phyloP scores from a whole-genome alignment of 2,329 filamentous ascomycete genomes.

The Talaromyces albobiverticillius region DNA sequence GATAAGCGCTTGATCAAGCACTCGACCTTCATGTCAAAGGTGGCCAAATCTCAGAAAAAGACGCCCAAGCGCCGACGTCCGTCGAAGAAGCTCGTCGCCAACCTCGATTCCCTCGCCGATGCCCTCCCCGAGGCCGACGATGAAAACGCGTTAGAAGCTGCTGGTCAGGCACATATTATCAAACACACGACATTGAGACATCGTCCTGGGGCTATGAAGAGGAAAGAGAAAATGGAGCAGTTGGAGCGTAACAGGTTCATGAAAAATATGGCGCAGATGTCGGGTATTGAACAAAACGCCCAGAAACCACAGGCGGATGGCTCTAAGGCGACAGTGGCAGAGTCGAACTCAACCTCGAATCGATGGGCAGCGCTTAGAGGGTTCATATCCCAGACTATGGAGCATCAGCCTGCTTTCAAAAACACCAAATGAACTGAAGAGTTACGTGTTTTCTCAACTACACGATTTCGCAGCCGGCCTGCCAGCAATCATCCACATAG shows the following conservation, averaged over 20 bases:
- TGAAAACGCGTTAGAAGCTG: conserved; percentile 45
- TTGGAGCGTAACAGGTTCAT: conserved; percentile 82
- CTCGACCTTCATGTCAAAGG: conserved; percentile 72
- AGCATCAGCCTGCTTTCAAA: conserved; percentile 77
- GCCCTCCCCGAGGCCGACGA: conserved; percentile 67
- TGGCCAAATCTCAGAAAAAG: conserved; percentile 61
- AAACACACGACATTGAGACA: conserved; percentile 71
- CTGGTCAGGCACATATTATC: conserved; percentile 64
- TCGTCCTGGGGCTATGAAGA: conserved; percentile 75
- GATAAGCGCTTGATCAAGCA: conserved; percentile 83
- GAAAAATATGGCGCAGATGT: conserved; percentile 75
- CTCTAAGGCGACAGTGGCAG: conserved; percentile 16
- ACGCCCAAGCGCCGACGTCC: conserved; percentile 64
- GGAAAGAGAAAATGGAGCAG: conserved; percentile 74
- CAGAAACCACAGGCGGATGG: conserved; percentile 21
- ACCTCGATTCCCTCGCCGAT: conserved; percentile 72
- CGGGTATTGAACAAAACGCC: conserved; percentile 34
- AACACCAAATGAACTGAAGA: conserved; percentile 7
- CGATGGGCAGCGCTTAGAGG: conserved; percentile 78
- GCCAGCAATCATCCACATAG: not conserved
- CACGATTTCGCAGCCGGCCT: not conserved
- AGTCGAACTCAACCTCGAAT: conserved; percentile 46
- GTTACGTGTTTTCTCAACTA: not conserved
- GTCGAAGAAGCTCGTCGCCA: conserved; percentile 73
- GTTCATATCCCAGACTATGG: conserved; percentile 84